Base-by-base conservation (phyloP, 805 yeast genomes). In the Kluyveromyces siamensis region DNA sequence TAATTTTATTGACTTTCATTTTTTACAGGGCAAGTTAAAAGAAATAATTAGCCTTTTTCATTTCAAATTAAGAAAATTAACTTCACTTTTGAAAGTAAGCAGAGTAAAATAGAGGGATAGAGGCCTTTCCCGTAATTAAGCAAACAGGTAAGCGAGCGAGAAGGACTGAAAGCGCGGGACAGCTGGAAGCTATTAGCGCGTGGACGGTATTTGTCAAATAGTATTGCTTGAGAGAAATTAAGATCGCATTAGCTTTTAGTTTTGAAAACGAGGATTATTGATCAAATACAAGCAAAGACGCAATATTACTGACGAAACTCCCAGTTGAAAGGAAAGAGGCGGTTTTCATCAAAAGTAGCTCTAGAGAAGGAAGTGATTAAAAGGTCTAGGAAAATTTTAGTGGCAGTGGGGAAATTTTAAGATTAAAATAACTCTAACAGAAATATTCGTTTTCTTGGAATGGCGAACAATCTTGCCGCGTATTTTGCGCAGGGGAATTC, bases 381-480 rank as follows among this genome's bases (percentile, higher is more conserved):
- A 11, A 10, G 14, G 35, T 7, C 8, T 11, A 30, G 8, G 14
- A 30, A 13, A 8, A 21, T 21, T 30, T 30, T 30, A 30, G 14
- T 11, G 35, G 14, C 7, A 30, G 35, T 30, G 35, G 35, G 7
- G 14, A 13, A 30, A 30, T 5, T 30, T 11, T 11, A 30, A 13
- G 11, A 30, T 30, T 13, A 30, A 30, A 13, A 13, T 30, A 30
- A 13, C 14, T 30, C 14, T 4, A 30, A 8, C 8, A 13, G 14
- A 30, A 30, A 3, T 30, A 11, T 7, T 30, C 14, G 11, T 30
- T 30, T 30, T 30, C 14, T 30, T 30, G 35, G 11, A 37, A 62
- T 63, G 67, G 50, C 63, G 18, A 57, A 53, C 37, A 57, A 62
- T 47, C 45, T 61, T 49, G 65, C 66, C 16, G 54, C 56, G n/a